Base-by-base conservation (phyloP, 805 yeast species). In the Cyberlindnera suaveolens region DNA sequence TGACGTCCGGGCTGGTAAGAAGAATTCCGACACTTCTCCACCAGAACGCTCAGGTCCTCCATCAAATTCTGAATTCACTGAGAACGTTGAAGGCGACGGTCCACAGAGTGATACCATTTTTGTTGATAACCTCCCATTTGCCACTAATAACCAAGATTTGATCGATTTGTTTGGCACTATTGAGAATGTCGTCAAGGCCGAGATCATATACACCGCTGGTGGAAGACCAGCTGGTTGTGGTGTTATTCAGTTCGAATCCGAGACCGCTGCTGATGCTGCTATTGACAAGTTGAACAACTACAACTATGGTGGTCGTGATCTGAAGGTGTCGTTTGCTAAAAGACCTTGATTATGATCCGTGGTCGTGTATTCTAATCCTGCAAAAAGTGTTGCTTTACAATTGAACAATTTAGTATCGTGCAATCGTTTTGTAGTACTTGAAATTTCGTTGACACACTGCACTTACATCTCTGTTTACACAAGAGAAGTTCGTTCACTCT, bases 61-160 rank as follows among this genome's bases (percentile, higher is more conserved):
- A 38, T 18, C 40, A 44, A 31, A 46, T 47, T 58, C 78, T 32
- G 80, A 70, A 8, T 85, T 88, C 61, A 78, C 89, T 13, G 77
- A 72, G 38, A 82, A 80, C 43, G 89, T 85, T 35, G 54, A 61
- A 8, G 85, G 83, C 2, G 67, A 71, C 36, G 88, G 87, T 35
- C 74, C 67, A 33, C 78, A 77, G 39, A 81, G 79, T 39, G 75
- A 70, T 30, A 71, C 76, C 18, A 74, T 91, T 36, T 84, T 66
- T 58, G 89, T 85, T 18, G 74, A 72, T 36, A 91, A 91, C 67
- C 70, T 91, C 58, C 98, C 98, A 27, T 87, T 78, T 72, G 82
- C 89, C 41, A 90, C 97, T n/a, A 78, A 88, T 29, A 80, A 82
- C 51, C 80, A 82, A 45, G 97, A 91, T 64, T 73, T 91, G 51